These are phyloP conservation scores for Uromyces viciae-fabae DNA, from an alignment of 1,284 basidiomycete genomes.

Conservation along the genomic window DNA sequence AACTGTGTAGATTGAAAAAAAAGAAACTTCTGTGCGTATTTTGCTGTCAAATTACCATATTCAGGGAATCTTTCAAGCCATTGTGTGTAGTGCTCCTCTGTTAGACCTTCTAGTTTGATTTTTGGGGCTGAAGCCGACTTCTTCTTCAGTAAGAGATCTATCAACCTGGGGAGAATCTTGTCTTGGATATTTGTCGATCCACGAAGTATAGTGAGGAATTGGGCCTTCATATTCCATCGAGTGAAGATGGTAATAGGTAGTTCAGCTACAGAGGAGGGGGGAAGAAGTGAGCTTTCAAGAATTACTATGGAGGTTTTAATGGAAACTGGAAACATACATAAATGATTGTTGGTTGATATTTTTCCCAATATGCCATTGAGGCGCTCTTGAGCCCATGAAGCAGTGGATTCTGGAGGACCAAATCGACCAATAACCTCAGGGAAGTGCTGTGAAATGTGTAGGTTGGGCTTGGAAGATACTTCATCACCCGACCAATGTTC, in stretches of 20 bases:
- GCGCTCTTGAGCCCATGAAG: conserved; percentile 23
- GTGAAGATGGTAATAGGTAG: background rate
- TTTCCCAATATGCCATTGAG: conserved; percentile 26
- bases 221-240: conserved; percentile 6
- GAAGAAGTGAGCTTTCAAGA: background rate
- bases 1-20: background rate
- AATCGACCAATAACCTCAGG: conserved; percentile 14
- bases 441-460: conserved; percentile 29
- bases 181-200: background rate
- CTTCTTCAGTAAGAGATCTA: background rate
- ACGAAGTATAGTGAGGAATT: background rate
- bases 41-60: background rate
- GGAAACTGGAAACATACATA: background rate
- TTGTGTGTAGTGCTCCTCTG: background rate
- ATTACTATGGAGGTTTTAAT: background rate
- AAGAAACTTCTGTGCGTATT: background rate
- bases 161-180: background rate
- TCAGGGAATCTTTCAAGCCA: background rate
- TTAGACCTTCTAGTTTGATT: background rate
- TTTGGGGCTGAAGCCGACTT: background rate
- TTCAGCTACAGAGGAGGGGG: background rate
- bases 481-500: conserved; percentile 5
- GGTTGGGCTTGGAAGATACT: conserved; percentile 10
- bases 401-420: conserved; percentile 24
- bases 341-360: conserved; percentile 16